phyloP scores from a whole-genome alignment of 371 early-diverging fungal species.

The Haplosporangium sp. region DNA sequence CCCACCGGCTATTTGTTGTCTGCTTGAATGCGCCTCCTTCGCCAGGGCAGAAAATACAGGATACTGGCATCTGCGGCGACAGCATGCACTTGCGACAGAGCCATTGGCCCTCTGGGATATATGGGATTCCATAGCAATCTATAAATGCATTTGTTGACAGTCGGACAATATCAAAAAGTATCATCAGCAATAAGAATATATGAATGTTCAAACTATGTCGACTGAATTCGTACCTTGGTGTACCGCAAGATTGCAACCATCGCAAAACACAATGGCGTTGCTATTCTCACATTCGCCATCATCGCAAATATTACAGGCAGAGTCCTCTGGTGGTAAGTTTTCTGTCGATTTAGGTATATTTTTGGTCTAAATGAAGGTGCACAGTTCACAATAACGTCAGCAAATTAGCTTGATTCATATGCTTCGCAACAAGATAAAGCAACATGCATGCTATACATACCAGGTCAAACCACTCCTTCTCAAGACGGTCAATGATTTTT shows the following conservation, averaged over 20 bases:
- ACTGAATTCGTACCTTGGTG: slow-evolving; percentile 83
- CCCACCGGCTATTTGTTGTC: slow-evolving; percentile 94
- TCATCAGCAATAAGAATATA: background rate
- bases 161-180: background rate
- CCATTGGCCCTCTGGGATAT: slow-evolving; percentile 99
- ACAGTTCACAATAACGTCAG: background rate
- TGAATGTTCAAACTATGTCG: background rate
- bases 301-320: slow-evolving; percentile 94
- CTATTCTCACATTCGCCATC: slow-evolving; percentile 96
- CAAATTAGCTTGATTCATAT: background rate
- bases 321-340: slow-evolving; percentile 79
- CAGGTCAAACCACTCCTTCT: slow-evolving; percentile 97
- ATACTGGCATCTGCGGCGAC: slow-evolving; percentile 89
- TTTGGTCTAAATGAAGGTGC: slow-evolving; percentile 59
- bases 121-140: slow-evolving; percentile 99
- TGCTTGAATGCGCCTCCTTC: slow-evolving; percentile 98
- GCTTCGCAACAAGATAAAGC: background rate
- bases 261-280: slow-evolving; percentile 99
- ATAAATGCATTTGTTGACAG: background rate
- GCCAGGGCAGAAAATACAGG: slow-evolving; percentile 95
- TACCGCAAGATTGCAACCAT: slow-evolving; percentile 98
- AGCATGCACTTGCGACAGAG: slow-evolving; percentile 97
- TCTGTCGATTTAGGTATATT: slow-evolving; percentile 65
- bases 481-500: slow-evolving; percentile 89
- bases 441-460: slow-evolving; percentile 54